Evolutionary conservation across 371 early-diverging fungal genomes (phyloP).

Genomic region (Mucor piriformis): DNA sequence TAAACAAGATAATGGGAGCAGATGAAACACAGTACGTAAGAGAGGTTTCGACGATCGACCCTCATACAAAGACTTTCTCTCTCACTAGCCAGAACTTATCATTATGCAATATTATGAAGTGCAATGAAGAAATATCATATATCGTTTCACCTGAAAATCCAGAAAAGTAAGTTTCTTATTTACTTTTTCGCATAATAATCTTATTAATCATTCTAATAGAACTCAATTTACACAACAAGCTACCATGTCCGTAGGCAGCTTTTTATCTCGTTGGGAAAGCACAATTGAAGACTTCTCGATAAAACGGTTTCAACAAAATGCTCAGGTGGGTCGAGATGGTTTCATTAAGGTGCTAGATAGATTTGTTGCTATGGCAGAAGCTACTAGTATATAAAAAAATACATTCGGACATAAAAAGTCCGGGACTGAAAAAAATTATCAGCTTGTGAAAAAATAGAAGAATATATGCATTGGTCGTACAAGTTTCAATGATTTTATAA

Average conservation of each 20-base stretch:
- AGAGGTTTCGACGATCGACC: constrained; percentile 87
- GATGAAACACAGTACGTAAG: constrained; percentile 79
- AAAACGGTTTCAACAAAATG: constrained; percentile 87
- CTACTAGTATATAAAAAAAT: constrained; percentile 14
- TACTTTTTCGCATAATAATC: background rate
- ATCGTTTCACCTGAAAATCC: constrained; percentile 54
- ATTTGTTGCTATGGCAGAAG: constrained; percentile 49
- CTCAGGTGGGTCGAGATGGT: constrained; percentile 74
- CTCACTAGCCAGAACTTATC: constrained; percentile 80
- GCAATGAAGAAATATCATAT: constrained; percentile 87
- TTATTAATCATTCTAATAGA: constrained; percentile 13
- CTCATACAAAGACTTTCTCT: constrained; percentile 66
- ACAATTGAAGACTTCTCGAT: constrained; percentile 87
- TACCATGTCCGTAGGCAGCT: constrained; percentile 76
- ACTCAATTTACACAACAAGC: constrained; percentile 85
- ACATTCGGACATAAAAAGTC: background rate
- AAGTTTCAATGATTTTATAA: background rate
- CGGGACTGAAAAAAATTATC: background rate
- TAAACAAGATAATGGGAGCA: constrained; percentile 60
- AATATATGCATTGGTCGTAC: background rate
- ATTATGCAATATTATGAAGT: constrained; percentile 73
- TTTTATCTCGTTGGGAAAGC: constrained; percentile 75
- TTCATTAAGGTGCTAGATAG: constrained; percentile 73
- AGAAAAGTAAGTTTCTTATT: constrained; percentile 32
- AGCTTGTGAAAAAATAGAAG: background rate